These are phyloP conservation scores for Ogataea nakhonphanomensis DNA, from an alignment of 805 yeast genomes.

Conservation along the genomic window DNA sequence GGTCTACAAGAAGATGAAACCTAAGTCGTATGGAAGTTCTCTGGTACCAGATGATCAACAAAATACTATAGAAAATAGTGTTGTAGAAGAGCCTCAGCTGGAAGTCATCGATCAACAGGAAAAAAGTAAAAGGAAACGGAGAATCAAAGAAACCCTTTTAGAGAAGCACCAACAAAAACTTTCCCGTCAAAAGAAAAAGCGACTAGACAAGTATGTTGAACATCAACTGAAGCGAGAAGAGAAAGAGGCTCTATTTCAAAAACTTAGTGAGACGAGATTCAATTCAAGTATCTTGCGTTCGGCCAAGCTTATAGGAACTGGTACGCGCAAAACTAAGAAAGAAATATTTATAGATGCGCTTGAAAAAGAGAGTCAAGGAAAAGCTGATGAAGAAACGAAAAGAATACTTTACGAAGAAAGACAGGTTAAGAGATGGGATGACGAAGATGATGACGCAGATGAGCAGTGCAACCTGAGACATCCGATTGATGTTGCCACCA, in stretches of 20 bases:
- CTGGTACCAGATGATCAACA: no score
- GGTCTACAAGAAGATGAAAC: no score
- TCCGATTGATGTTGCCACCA: neutral
- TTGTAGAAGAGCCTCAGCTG: neutral
- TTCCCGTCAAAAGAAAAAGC: slow-evolving; percentile 65
- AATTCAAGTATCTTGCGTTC: slow-evolving; percentile 70
- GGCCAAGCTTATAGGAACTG: slow-evolving; percentile 75
- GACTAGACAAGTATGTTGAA: slow-evolving; percentile 89
- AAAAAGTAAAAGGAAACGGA: slow-evolving; percentile 59
- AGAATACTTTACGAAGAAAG: slow-evolving; percentile 69
- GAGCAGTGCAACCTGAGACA: neutral
- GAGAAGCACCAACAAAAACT: slow-evolving; percentile 65
- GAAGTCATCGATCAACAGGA: slow-evolving; percentile 52
- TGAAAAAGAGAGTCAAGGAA: slow-evolving; percentile 66
- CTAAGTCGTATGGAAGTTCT: no score
- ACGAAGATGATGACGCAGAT: slow-evolving; percentile 15
- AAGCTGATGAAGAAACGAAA: slow-evolving; percentile 57
- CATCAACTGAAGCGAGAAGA: slow-evolving; percentile 89
- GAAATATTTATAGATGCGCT: slow-evolving; percentile 76
- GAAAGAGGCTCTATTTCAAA: slow-evolving; percentile 69
- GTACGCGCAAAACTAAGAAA: slow-evolving; percentile 52
- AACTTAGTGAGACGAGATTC: slow-evolving; percentile 62
- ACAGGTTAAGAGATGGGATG: slow-evolving; percentile 59
- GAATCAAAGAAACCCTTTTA: slow-evolving; percentile 54
- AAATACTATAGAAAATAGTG: no score